Evolutionary conservation across 2,329 filamentous ascomycete genomes (phyloP), one percentile per base, ranked within the genome.

Genomic region (Arachnomyces sp.): DNA sequence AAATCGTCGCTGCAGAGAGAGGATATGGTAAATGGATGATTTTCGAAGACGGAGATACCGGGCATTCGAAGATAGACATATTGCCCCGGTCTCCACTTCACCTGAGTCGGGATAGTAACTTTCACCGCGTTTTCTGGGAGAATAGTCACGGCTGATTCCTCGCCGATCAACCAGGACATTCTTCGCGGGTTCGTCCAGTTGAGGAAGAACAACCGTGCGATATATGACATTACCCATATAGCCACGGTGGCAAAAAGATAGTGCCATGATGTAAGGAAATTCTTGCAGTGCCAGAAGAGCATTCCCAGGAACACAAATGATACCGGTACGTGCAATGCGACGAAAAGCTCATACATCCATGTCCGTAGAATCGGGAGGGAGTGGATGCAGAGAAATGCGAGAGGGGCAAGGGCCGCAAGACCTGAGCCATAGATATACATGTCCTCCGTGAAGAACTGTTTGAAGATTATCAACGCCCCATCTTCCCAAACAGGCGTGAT

Each of bases 51-150:
- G 0, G 88, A 89, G 50, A 96, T 88, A 1, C 86, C 86, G 0
- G 90, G 90, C 82, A 96, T 94, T 38, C 90, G 80, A 14, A 96
- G 72, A 58, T 95, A 96, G 13, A 95, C 84, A 52, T 93, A 95
- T 61, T 96, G 92, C 4, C 90, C 92, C 0, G 90, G 88, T 56
- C 79, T 82, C 90, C 90, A 96, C 46, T 78, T 81, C 74, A 93
- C 84, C 60, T 90, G 86, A 0, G 90, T 95, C 1, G 90, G 88
- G 37, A 96, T 84, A 0, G 90, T 95, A 50, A 96, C 77, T 61
- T 95, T 95, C 66, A 96, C 82, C n/a, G 87, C 86, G 55, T 93
- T 90, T 54, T 95, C 88, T 2, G 87, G 81, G 70, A 96, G 81
- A 16, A 95, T 72, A 1, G 86, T 92, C 30, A 95, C 81, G 17